Conservation (phyloP, 371 early-diverging fungal species). For the Mortierella polycephala region DNA sequence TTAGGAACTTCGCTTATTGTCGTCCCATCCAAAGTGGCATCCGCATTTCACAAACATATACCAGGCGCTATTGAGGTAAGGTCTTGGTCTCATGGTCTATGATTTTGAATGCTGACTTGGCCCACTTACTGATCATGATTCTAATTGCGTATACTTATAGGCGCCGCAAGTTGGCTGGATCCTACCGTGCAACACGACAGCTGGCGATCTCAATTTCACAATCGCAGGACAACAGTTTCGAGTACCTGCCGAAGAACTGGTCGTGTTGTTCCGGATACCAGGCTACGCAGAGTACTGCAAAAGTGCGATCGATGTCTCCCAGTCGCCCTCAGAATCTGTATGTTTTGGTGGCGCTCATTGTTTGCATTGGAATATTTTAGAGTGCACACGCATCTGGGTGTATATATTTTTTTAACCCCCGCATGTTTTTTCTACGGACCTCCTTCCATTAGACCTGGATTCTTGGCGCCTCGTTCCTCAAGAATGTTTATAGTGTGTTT, state of each 20-base stretch:
- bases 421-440: neutral
- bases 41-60: slow-evolving; percentile 30
- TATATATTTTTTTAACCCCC: neutral
- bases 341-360: neutral
- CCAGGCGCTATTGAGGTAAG: slow-evolving; percentile 44
- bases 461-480: slow-evolving; percentile 42
- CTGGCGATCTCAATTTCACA: slow-evolving; percentile 48
- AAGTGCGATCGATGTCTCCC: slow-evolving; percentile 41
- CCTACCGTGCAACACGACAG: slow-evolving; percentile 45
- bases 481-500: slow-evolving; percentile 50
- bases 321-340: slow-evolving; percentile 24
- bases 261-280: slow-evolving; percentile 45
- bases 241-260: slow-evolving; percentile 43
- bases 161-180: slow-evolving; percentile 50
- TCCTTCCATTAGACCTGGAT: slow-evolving; percentile 30
- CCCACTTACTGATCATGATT: neutral
- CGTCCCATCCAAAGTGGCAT: slow-evolving; percentile 32
- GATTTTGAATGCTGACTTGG: too few relatives aligned
- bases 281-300: slow-evolving; percentile 53
- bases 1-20: slow-evolving; percentile 47
- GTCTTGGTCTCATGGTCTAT: neutral
- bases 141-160: slow-evolving; percentile 2
- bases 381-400: neutral
- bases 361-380: neutral
- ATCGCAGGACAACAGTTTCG: slow-evolving; percentile 40